Evolutionary conservation across 129 eudicot species (phyloP), one percentile per base, ranked within the genome.

Genomic region (Arctium lappa): DNA sequence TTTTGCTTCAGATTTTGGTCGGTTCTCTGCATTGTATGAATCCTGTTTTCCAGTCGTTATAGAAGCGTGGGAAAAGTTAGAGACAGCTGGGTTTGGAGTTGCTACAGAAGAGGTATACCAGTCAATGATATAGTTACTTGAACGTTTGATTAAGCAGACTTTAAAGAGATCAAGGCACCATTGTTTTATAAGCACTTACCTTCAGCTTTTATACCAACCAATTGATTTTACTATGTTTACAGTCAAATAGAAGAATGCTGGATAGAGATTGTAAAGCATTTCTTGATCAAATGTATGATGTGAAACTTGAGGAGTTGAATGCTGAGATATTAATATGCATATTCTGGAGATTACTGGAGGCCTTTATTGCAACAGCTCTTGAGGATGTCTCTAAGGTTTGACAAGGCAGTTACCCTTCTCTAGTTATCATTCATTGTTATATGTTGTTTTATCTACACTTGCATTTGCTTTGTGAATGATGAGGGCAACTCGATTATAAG

Each of bases 321-420:
- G 88, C 88, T 48, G 87, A 84, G 90, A 86, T 95, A 40, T 84
- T 95, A 63, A 75, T 78, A 44, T 86, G 85, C 84, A 62, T 91
- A 82, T 95, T 90, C 82, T 89, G 89, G 98, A 91, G 90, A 80
- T 78, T 88, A 53, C 83, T 86, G 29, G 91, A 91, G 86, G 89
- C 92, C 18, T 89, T 88, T 62, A 33, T 87, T 85, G 85, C 87
- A 71, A 79, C 84, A 73, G 75, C 85, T 60, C 81, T 88, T 72
- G 89, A 86, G 56, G 85, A 82, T 76, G 70, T 69, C 34, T 71
- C 90, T 50, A 32, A 84, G 94, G 98, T 89, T 85, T 69, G 88
- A 69, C 76, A 70, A 69, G 13, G 79, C 32, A 42, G 71, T 29
- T 22, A 27, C 48, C 40, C 50, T 38, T 84, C 27, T 71, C 11